Evolutionary conservation across 2,329 filamentous ascomycete species (phyloP).

Genomic region (Diplodia seriata): DNA sequence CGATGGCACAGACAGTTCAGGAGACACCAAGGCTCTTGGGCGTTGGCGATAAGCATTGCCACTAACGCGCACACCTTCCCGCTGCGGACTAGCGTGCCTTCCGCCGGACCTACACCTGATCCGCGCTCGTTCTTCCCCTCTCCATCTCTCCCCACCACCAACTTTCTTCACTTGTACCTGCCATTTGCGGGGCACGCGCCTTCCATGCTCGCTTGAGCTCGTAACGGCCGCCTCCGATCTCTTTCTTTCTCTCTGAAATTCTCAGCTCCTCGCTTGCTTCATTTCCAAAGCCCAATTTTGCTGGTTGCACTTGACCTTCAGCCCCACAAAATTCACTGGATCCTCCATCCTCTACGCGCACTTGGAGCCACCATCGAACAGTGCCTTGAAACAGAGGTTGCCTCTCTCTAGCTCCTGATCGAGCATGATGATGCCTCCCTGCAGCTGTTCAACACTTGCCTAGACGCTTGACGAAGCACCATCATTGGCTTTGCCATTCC

Average conservation of each 20-base stretch:
- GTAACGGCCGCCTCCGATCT: neutral
- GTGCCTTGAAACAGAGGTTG: neutral
- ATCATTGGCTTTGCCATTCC: neutral
- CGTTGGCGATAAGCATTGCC: conserved; percentile 15
- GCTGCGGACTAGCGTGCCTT: neutral
- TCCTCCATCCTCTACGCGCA: too few species aligned
- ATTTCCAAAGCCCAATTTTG: too few species aligned
- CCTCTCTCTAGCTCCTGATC: neutral
- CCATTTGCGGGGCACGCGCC: conserved; percentile 21
- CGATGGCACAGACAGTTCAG: conserved; percentile 18
- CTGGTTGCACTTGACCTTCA: too few species aligned
- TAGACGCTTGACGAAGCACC: neutral
- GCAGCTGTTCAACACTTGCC: neutral
- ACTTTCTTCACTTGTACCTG: conserved; percentile 10
- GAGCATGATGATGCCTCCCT: too few species aligned
- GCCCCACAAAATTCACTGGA: too few species aligned
- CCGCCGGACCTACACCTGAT: neutral
- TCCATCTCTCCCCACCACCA: conserved; percentile 3
- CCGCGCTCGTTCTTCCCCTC: neutral
- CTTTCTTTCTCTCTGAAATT: too few species aligned
- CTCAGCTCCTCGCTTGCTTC: too few species aligned
- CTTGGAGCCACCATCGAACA: neutral
- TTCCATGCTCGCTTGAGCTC: neutral
- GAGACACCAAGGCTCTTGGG: conserved; percentile 1
- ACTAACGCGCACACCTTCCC: conserved; percentile 7